A percentile compares a stretch with the other conserved stretches of the same genome.
Evolutionary conservation across 768 basidiomycete genomes (phyloP).

Genomic region (Boletus rubropictus): DNA sequence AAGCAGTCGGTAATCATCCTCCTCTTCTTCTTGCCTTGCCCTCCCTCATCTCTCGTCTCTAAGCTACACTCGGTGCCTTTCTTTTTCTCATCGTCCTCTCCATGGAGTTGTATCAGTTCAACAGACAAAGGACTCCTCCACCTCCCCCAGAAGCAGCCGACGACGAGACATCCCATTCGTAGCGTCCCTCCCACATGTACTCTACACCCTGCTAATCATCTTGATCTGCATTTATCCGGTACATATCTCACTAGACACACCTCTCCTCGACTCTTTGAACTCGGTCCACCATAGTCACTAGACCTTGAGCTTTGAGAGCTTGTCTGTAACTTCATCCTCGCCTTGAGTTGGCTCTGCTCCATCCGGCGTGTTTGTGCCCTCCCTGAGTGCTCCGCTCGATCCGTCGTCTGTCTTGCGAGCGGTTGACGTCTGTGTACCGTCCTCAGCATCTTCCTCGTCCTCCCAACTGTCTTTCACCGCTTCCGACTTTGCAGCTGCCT

Average conservation of each 20-base stretch:
- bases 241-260: neutral
- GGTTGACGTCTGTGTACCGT: constrained; percentile 12
- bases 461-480: constrained; percentile 75
- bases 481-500: constrained; percentile 46
- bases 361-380: constrained; percentile 22
- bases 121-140: constrained; percentile 32
- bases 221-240: neutral
- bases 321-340: constrained; percentile 37
- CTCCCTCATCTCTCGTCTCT: constrained; percentile 1
- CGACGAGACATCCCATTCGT: constrained; percentile 15
- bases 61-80: constrained; percentile 61
- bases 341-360: constrained; percentile 12
- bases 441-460: constrained; percentile 55
- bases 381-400: neutral
- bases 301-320: constrained; percentile 56
- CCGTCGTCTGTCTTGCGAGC: constrained; percentile 17
- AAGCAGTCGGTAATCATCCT: constrained; percentile 59
- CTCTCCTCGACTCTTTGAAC: neutral
- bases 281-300: constrained; percentile 30
- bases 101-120: constrained; percentile 56
- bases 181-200: constrained; percentile 8
- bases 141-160: neutral
- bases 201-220: constrained; percentile 14
- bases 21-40: neutral
- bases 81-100: constrained; percentile 61